These are phyloP conservation scores for Penicillium tannophilum DNA, from an alignment of 495 filamentous ascomycete genomes.

Conservation along the genomic window DNA sequence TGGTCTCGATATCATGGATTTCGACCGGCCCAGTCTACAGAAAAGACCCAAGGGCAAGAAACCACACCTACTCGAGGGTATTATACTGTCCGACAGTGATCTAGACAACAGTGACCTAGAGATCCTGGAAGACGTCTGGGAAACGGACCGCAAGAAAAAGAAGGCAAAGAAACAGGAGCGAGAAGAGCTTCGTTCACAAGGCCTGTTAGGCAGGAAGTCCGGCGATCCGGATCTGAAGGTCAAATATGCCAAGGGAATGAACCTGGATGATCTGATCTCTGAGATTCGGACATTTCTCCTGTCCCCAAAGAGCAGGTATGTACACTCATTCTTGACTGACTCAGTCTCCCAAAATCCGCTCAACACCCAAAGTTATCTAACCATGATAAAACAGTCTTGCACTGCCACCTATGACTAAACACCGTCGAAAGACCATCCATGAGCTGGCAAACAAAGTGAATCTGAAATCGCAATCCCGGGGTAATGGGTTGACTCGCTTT, in stretches of 20 bases:
- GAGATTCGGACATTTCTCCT: constrained; percentile 75
- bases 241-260: constrained; percentile 76
- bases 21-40: constrained; percentile 62
- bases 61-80: constrained; percentile 34
- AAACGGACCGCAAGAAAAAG: constrained; percentile 81
- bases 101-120: constrained; percentile 79
- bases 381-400: constrained; percentile 54
- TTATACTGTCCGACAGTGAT: constrained; percentile 75
- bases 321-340: neutral
- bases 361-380: constrained; percentile 13
- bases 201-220: constrained; percentile 69
- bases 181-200: constrained; percentile 74
- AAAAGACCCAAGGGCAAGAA: constrained; percentile 60
- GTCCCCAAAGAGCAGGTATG: constrained; percentile 64
- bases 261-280: constrained; percentile 64
- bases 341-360: neutral
- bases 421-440: constrained; percentile 75
- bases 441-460: constrained; percentile 67
- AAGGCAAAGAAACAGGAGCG: constrained; percentile 76
- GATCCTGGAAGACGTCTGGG: constrained; percentile 61
- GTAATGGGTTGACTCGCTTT: constrained; percentile 71
- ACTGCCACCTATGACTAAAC: constrained; percentile 82
- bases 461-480: constrained; percentile 81
- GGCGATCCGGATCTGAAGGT: constrained; percentile 65
- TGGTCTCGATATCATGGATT: constrained; percentile 83